phyloP scores from a whole-genome alignment of 2,329 filamentous ascomycete species.

The Septoria petroselini region DNA sequence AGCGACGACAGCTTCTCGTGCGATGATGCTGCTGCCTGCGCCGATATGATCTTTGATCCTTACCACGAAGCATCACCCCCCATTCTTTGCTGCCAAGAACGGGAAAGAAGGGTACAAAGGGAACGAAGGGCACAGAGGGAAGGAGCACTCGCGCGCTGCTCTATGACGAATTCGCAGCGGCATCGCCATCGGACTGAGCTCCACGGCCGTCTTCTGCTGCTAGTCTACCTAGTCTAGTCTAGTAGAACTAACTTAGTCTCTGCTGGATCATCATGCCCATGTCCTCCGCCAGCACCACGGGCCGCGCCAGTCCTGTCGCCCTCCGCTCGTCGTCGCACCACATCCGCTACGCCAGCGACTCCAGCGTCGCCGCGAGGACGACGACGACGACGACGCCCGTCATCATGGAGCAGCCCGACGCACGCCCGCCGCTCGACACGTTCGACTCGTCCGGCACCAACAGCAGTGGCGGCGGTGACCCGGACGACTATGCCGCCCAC shows the following conservation, averaged over 20 bases:
- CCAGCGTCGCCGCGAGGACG: slow-evolving; percentile 18
- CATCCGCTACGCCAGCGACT: slow-evolving; percentile 26
- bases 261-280: slow-evolving; percentile 11
- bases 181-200: slow-evolving; percentile 11
- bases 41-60: not conserved
- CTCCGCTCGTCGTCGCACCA: slow-evolving; percentile 16
- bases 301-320: slow-evolving; percentile 9
- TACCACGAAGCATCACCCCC: not conserved
- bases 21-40: too few relatives aligned
- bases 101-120: not conserved
- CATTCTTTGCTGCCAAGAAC: not conserved
- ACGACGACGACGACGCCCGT: too few relatives aligned
- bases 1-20: too few relatives aligned
- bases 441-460: slow-evolving; percentile 36
- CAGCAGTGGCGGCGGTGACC: slow-evolving; percentile 30
- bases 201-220: too few relatives aligned
- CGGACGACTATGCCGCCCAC: slow-evolving; percentile 24
- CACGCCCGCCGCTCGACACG: slow-evolving; percentile 33
- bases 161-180: slow-evolving; percentile 9
- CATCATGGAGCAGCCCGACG: slow-evolving; percentile 37
- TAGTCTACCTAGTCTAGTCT: too few relatives aligned
- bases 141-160: slow-evolving; percentile 6
- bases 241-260: too few relatives aligned
- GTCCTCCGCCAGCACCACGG: not conserved
- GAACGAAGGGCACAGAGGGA: not conserved